Conservation (phyloP, 2,329 filamentous ascomycete genomes). For the Xylariaceae sp. region DNA sequence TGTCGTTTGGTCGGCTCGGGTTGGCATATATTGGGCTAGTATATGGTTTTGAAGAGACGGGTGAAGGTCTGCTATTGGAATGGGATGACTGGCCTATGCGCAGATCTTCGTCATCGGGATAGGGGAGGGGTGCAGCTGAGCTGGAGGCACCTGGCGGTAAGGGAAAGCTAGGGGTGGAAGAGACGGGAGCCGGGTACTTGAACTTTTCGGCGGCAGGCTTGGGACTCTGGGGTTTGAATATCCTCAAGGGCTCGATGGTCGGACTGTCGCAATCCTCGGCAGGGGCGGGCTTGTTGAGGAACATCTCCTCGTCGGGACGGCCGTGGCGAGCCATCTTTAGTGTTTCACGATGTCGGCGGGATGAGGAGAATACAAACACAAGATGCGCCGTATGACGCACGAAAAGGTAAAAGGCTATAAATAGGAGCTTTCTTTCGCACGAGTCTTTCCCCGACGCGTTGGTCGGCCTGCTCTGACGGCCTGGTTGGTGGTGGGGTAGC, state of each 20-base stretch:
- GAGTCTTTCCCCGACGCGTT: conserved; percentile 5
- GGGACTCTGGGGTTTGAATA: conserved; percentile 73
- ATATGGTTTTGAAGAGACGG: conserved; percentile 40
- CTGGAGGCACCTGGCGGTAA: conserved; percentile 66
- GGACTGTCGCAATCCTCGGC: conserved; percentile 62
- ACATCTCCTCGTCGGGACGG: conserved; percentile 76
- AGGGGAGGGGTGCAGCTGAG: conserved; percentile 64
- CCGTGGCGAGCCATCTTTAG: conserved; percentile 55
- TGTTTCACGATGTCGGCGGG: conserved; percentile 28
- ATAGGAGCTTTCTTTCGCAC: conserved; percentile 21
- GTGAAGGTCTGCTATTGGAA: conserved; percentile 39
- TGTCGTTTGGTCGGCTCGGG: conserved; percentile 45
- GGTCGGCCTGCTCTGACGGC: conserved; percentile 22
- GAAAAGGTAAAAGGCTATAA: conserved; percentile 18
- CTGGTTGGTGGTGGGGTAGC: conserved; percentile 31
- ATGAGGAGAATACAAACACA: too few relatives aligned
- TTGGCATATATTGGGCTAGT: conserved; percentile 31
- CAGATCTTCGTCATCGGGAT: conserved; percentile 66
- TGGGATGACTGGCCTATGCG: conserved; percentile 39
- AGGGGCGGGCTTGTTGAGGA: conserved; percentile 60
- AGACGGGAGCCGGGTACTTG: conserved; percentile 48
- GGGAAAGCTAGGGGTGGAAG: conserved; percentile 56
- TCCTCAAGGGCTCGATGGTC: conserved; percentile 77
- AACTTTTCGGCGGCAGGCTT: conserved; percentile 48
- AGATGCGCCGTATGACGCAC: conserved; percentile 24